A percentile compares a stretch with the other conserved stretches of the same genome.
Conservation (phyloP, 805 yeast genomes). For the Cyberlindnera mississippiensis region DNA sequence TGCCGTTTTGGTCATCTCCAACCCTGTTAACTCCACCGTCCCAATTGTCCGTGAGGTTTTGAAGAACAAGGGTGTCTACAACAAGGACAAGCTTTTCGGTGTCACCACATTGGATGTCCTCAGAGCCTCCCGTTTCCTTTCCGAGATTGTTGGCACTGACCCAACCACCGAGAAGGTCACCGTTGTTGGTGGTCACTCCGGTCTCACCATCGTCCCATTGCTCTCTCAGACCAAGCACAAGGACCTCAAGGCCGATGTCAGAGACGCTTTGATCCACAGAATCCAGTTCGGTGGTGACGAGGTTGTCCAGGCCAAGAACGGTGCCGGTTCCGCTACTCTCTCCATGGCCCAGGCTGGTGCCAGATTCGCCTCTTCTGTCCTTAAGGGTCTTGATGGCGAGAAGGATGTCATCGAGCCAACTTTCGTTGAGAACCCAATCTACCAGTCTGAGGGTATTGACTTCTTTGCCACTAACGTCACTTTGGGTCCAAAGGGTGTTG, state of each 20-base stretch:
- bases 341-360: constrained; percentile 95
- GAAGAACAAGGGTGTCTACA: constrained; percentile 80
- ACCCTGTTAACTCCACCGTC: constrained; percentile 97
- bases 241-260: constrained; percentile 58
- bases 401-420: constrained; percentile 62
- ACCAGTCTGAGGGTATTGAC: constrained; percentile 81
- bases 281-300: constrained; percentile 97
- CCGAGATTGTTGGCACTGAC: constrained; percentile 57
- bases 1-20: constrained; percentile 75
- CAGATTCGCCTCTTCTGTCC: constrained; percentile 61
- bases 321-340: constrained; percentile 90
- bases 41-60: constrained; percentile 94
- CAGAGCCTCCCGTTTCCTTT: constrained; percentile 85
- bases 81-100: constrained; percentile 91
- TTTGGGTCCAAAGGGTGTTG: constrained; percentile 88
- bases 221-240: constrained; percentile 79
- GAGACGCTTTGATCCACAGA: constrained; percentile 69
- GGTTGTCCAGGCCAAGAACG: constrained; percentile 89
- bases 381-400: constrained; percentile 63
- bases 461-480: constrained; percentile 96
- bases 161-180: constrained; percentile 79
- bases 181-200: constrained; percentile 97
- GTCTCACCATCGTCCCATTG: constrained; percentile 92
- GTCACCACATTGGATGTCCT: constrained; percentile 92
- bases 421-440: constrained; percentile 77